These are phyloP conservation scores for Trichoderma gracile DNA, from an alignment of 2,329 filamentous ascomycete genomes.

Conservation along the genomic window DNA sequence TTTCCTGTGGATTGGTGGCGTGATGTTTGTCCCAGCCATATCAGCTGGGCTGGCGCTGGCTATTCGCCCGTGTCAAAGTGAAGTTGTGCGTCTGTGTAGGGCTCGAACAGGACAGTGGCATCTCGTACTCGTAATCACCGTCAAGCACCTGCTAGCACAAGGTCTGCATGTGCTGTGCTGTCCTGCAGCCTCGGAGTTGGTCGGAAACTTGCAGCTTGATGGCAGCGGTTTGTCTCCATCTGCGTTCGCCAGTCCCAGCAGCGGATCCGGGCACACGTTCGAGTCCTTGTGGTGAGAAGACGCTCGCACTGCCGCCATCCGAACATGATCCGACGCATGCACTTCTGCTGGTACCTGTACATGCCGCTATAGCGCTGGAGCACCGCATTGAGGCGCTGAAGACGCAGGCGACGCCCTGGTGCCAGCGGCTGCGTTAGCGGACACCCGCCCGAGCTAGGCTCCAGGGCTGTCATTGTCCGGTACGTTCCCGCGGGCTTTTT, in stretches of 20 bases:
- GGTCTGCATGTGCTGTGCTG: neutral
- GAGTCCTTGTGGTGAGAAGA: neutral
- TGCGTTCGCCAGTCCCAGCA: slow-evolving; percentile 6
- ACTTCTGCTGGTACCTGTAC: neutral
- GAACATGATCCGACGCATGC: neutral
- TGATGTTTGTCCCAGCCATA: neutral
- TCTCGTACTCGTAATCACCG: neutral
- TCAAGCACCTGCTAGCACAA: no score
- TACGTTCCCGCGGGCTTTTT: neutral
- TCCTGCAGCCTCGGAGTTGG: no score
- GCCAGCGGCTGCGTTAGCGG: slow-evolving; percentile 2
- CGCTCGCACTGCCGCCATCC: neutral
- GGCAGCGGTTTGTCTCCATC: neutral
- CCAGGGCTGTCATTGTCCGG: neutral
- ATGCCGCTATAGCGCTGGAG: neutral
- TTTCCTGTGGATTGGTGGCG: neutral
- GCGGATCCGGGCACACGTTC: slow-evolving; percentile 11
- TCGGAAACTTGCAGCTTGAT: no score
- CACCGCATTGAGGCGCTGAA: neutral
- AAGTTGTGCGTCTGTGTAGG: neutral
- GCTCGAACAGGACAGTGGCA: neutral
- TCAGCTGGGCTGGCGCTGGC: neutral
- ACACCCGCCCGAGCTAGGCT: no score
- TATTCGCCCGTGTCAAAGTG: no score
- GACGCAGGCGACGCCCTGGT: neutral